Evolutionary conservation across 768 basidiomycete genomes (phyloP).

Genomic region (Candolleomyces eurysporus): DNA sequence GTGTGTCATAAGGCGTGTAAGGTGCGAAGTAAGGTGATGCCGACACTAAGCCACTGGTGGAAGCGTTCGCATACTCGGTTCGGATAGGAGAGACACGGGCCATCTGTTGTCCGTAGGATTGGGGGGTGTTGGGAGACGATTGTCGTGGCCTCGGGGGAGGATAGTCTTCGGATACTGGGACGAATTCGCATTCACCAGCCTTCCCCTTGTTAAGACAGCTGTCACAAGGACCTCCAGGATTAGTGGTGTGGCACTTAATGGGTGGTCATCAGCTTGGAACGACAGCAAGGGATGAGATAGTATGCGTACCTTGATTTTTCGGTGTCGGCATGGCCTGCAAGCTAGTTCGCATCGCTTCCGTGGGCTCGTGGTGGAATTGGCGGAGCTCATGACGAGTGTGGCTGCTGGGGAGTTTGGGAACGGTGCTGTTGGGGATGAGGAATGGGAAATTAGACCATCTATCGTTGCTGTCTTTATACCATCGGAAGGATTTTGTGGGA

Average conservation of each 20-base stretch:
- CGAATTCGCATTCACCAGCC: slow-evolving; percentile 37
- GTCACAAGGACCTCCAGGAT: slow-evolving; percentile 32
- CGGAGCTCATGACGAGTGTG: neutral
- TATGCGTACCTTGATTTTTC: slow-evolving; percentile 53
- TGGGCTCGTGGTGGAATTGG: neutral
- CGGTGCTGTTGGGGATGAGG: slow-evolving; percentile 2
- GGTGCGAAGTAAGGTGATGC: neutral
- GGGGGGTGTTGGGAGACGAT: neutral
- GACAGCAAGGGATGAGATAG: neutral
- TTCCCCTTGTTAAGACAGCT: slow-evolving; percentile 33
- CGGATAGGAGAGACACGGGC: neutral
- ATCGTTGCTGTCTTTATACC: slow-evolving; percentile 6
- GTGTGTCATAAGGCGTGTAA: neutral
- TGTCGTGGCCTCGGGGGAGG: neutral
- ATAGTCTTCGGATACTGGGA: slow-evolving; percentile 36
- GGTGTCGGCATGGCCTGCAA: slow-evolving; percentile 50
- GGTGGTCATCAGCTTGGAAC: neutral
- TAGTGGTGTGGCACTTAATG: slow-evolving; percentile 27
- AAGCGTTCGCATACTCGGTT: neutral
- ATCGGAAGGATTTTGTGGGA: neutral
- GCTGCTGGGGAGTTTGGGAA: neutral
- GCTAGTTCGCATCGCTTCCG: slow-evolving; percentile 44
- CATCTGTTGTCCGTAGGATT: neutral
- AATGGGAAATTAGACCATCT: slow-evolving; percentile 7
- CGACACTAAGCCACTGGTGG: neutral